Base-by-base conservation (phyloP, 2,329 filamentous ascomycete genomes). In the Sarocladium kiliense region DNA sequence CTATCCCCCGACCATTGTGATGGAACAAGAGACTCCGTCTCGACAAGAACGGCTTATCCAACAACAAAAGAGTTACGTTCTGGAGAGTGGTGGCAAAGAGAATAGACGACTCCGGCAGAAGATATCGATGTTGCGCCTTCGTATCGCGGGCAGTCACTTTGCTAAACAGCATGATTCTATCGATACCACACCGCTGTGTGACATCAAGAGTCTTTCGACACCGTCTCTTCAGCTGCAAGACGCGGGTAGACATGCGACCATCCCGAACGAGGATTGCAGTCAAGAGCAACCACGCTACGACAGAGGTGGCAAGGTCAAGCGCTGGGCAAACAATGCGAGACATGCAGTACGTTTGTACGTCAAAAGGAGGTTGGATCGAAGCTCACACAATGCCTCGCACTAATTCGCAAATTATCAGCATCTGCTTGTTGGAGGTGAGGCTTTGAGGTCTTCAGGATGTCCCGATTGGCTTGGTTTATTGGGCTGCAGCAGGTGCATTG, bases 311-410 rank as follows among this genome's bases (percentile, higher is more conserved):
- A 63, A 66, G 27, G 61, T 73, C 30, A 66, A 62, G 55, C 63
- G 62, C 36, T 73, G 71, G 71, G 68, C 68, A 21, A 62, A 58
- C 51, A 64, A 65, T 45, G 68, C 67, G 23, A 71, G 63, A 47
- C 62, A 62, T 37, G 65, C 63, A 30, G 63, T 73, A 30, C 67
- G 65, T 18, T 64, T 61, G 23, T 71, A 66, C 53, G 59, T 73
- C 51, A 66, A 61, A 54, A 66, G 61, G 39, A 68, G 64, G 27
- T 61, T 69, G 54, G 64, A 67, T 58, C 64, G 71, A 56, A 49
- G 59, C n/a, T 36, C 26, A 12, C n/a, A n/a, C 30, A 16, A 34
- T 11, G 16, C 23, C 18, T 36, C 30, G 27, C 47, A 36, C 26
- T 51, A 27, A 51, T 51, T 18, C n/a, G 16, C 27, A 14, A 23